Conservation (phyloP, 192 early-diverging fungal genomes). For the Coemansia asiatica region DNA sequence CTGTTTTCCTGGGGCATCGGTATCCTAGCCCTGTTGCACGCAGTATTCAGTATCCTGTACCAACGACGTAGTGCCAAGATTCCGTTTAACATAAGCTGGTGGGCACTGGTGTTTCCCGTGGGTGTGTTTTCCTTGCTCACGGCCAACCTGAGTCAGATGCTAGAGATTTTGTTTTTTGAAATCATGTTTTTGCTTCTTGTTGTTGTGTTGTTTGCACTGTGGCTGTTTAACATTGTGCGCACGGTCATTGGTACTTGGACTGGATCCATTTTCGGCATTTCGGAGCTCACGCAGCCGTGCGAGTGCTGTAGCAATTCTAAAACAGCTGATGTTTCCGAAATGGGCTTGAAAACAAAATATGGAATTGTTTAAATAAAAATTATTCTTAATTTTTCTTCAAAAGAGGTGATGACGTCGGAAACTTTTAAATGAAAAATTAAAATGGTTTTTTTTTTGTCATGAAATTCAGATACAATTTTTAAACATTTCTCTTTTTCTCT, state of each 20-base stretch:
- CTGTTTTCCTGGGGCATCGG: constrained; percentile 49
- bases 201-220: constrained; percentile 19
- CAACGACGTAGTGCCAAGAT: constrained; percentile 19
- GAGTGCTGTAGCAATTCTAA: constrained; percentile 2
- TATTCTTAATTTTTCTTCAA: background rate
- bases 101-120: constrained; percentile 54
- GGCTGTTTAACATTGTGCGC: constrained; percentile 39
- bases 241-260: constrained; percentile 40
- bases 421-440: no score
- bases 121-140: constrained; percentile 50
- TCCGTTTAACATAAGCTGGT: constrained; percentile 56
- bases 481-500: background rate
- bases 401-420: no score
- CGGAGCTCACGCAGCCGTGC: constrained; percentile 12
- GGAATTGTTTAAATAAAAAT: constrained; percentile 89
- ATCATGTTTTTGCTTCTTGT: constrained; percentile 19
- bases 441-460: no score
- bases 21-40: constrained; percentile 35
- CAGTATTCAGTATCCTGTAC: constrained; percentile 34
- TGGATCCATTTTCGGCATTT: constrained; percentile 25
- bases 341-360: background rate
- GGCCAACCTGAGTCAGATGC: constrained; percentile 10
- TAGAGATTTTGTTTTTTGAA: constrained; percentile 21
- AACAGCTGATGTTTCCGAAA: background rate
- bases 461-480: no score